phyloP scores from a whole-genome alignment of 345 rosid genomes.

The Garcia nutans region DNA sequence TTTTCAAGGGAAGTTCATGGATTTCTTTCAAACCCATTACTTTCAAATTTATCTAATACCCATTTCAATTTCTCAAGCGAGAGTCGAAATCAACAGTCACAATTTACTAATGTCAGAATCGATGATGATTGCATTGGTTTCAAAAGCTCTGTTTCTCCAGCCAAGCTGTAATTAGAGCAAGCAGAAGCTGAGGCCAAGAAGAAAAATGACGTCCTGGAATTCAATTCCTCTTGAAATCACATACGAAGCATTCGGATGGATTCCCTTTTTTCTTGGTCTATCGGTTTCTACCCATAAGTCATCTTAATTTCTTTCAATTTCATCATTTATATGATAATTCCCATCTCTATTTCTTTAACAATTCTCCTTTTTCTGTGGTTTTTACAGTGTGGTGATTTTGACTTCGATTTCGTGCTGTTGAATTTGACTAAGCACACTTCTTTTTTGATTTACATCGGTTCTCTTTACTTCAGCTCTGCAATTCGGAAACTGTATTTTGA shows the following conservation, averaged over 20 bases:
- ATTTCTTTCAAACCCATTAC: slow-evolving; percentile 33
- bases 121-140: no score
- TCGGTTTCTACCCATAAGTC: slow-evolving; percentile 85
- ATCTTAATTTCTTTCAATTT: slow-evolving; percentile 30
- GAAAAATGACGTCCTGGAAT: slow-evolving; percentile 75
- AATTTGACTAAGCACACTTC: slow-evolving; percentile 95
- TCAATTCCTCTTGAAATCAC: slow-evolving; percentile 65
- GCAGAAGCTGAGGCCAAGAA: background rate
- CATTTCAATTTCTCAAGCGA: slow-evolving; percentile 26
- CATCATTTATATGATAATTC: background rate
- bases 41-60: slow-evolving; percentile 28
- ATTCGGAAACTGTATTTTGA: slow-evolving; percentile 75
- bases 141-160: background rate
- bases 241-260: slow-evolving; percentile 72
- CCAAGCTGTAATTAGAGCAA: background rate
- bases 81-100: no score
- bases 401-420: slow-evolving; percentile 81
- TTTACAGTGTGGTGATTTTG: slow-evolving; percentile 76
- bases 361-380: background rate
- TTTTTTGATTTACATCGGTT: slow-evolving; percentile 79
- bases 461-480: slow-evolving; percentile 77
- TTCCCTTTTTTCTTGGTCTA: slow-evolving; percentile 75
- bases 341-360: background rate
- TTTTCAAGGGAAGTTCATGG: slow-evolving; percentile 28
- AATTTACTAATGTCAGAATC: no score